Evolutionary conservation across 345 rosid species (phyloP), one percentile per base, ranked within the genome.

Genomic region (Populus davidiana): DNA sequence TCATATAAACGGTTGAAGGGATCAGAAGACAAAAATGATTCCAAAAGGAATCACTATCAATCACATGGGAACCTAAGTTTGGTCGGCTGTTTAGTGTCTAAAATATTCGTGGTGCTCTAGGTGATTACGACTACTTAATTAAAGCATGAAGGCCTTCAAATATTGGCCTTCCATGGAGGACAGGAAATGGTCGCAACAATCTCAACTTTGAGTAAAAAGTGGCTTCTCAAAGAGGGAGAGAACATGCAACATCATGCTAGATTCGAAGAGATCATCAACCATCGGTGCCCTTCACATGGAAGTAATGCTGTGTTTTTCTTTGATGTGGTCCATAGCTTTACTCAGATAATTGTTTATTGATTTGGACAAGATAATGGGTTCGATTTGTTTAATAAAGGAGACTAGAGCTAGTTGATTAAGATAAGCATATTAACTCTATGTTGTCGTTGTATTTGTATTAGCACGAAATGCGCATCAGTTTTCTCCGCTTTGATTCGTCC

Each of bases 51-150:
- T 89, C 88, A n/a, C 87, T 36, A 80, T 86, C 89, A 73, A 75
- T 83, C 92, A 89, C 92, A 87, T 87, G 92, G 82, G 38, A 75
- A 82, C 84, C 86, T 70, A 80, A 54, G 72, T 76, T 78, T 83
- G 92, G 90, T 83, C 87, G 89, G 92, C 86, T 78, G 81, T 76
- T 85, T 78, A 71, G 70, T 27, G 69, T 21, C 78, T 78, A 75
- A 80, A 83, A 75, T 83, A 81, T 78, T 83, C 74, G 49, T 77
- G 74, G 71, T 79, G 81, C 86, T 77, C 85, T 78, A 73, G 77
- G 77, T n/a, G 73, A 33, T 27, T 72, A 66, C 13, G n/a, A 83
- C 74, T 86, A 85, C 79, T 83, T 83, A 80, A 78, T 25, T 36
- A 20, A 41, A 41, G 6, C 16, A 2, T 33, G 11, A 6, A 69